These are phyloP conservation scores for Nicotiana tabacum DNA, from an alignment of 257 asterid genomes.

Conservation along the genomic window DNA sequence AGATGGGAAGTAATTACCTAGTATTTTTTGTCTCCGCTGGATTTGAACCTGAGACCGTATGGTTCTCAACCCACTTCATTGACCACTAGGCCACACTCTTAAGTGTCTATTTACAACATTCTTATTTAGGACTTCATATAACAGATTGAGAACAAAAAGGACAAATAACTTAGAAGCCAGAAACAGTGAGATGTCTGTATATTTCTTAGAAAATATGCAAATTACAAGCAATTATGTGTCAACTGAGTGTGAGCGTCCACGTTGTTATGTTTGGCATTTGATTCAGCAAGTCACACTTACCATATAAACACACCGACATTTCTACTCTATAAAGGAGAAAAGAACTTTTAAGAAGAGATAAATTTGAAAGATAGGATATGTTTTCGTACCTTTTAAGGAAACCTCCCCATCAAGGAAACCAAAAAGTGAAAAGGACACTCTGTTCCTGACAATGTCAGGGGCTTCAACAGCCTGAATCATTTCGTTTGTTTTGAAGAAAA, in stretches of 20 bases:
- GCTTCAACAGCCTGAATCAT: slow-evolving; percentile 90
- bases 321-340: neutral
- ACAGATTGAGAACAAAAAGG: neutral
- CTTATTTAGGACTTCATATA: neutral
- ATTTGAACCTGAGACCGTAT: too few species aligned
- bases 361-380: neutral
- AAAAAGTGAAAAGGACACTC: slow-evolving; percentile 59
- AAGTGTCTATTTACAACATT: too few species aligned
- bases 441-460: slow-evolving; percentile 62
- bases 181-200: neutral
- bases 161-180: neutral
- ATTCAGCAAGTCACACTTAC: neutral
- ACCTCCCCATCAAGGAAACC: slow-evolving; percentile 82
- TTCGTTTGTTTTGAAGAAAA: slow-evolving; percentile 75
- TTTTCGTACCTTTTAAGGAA: slow-evolving; percentile 56
- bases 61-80: too few species aligned
- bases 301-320: neutral
- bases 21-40: too few species aligned
- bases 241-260: neutral
- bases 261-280: neutral
- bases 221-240: neutral
- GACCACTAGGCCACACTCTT: too few species aligned
- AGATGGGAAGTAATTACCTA: too few species aligned
- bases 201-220: neutral
- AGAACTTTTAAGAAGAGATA: neutral